phyloP scores from a whole-genome alignment of 305 asterid species.

The Salvia sclarea region DNA sequence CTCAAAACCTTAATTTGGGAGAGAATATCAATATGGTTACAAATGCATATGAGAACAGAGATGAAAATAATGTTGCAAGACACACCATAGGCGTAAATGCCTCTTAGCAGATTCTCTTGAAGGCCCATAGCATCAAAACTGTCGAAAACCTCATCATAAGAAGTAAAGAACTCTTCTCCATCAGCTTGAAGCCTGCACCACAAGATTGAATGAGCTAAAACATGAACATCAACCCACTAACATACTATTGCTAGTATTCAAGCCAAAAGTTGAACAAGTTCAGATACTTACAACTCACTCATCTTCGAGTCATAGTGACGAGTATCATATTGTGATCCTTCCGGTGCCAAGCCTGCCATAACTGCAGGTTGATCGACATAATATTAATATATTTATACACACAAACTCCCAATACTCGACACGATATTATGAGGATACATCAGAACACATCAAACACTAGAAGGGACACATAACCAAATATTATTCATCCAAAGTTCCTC shows the following conservation, averaged over 20 bases:
- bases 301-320: slow-evolving; percentile 42
- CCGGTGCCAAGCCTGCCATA: slow-evolving; percentile 42
- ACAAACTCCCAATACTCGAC: not conserved
- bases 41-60: too few species aligned
- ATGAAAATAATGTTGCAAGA: not conserved
- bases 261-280: not conserved
- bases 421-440: too few species aligned
- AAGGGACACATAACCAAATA: too few species aligned
- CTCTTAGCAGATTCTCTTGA: slow-evolving; percentile 64
- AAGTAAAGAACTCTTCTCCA: slow-evolving; percentile 59
- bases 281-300: slow-evolving; percentile 42
- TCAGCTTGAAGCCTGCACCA: slow-evolving; percentile 47
- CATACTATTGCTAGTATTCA: not conserved
- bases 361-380: slow-evolving; percentile 24
- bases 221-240: not conserved
- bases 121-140: slow-evolving; percentile 63
- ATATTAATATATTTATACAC: slow-evolving; percentile 2
- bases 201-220: slow-evolving; percentile 11
- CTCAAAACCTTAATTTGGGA: slow-evolving; percentile 37
- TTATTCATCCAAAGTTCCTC: not conserved
- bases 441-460: too few species aligned
- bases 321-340: slow-evolving; percentile 41
- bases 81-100: slow-evolving; percentile 61
- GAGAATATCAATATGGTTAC: too few species aligned
- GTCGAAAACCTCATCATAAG: slow-evolving; percentile 59